Evolutionary conservation across 108 stramenopile genomes (phyloP).

Genomic region (Nitzschia palea): DNA sequence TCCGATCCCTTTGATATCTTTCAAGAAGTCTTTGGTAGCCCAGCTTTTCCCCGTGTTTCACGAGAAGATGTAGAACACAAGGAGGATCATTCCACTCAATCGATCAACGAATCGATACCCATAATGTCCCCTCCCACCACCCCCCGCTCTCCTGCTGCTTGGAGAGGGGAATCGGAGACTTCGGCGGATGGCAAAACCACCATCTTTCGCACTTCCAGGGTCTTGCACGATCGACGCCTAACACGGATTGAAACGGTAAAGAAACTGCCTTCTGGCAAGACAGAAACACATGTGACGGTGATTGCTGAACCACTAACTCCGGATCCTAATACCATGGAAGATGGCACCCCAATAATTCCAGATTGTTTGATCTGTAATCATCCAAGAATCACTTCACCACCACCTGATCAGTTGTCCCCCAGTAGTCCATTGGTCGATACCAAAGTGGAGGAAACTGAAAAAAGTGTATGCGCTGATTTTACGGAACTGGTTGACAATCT

Average conservation of each 20-base stretch:
- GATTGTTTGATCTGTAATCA: background rate
- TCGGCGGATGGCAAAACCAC: conserved; percentile 21
- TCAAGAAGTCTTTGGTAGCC: conserved; percentile 48
- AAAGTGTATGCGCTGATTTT: background rate
- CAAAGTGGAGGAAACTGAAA: background rate
- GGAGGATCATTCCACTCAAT: background rate
- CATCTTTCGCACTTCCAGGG: conserved; percentile 32
- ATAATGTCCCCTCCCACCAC: background rate
- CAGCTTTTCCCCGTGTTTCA: conserved; percentile 11
- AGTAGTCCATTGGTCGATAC: background rate
- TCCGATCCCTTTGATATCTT: conserved; percentile 51
- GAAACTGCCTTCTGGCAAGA: background rate
- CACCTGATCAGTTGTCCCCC: too few relatives aligned
- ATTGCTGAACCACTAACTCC: background rate
- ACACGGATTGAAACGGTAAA: conserved; percentile 34
- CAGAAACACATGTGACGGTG: conserved; percentile 2
- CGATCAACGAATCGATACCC: background rate
- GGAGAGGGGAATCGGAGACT: conserved; percentile 23
- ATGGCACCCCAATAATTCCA: background rate
- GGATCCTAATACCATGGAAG: background rate
- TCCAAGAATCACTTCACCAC: too few relatives aligned
- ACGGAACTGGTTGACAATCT: background rate
- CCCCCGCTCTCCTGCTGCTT: conserved; percentile 11
- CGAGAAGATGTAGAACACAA: background rate
- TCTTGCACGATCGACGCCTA: conserved; percentile 31